Evolutionary conservation across 345 rosid species (phyloP).

Genomic region (Sonneratia alba): DNA sequence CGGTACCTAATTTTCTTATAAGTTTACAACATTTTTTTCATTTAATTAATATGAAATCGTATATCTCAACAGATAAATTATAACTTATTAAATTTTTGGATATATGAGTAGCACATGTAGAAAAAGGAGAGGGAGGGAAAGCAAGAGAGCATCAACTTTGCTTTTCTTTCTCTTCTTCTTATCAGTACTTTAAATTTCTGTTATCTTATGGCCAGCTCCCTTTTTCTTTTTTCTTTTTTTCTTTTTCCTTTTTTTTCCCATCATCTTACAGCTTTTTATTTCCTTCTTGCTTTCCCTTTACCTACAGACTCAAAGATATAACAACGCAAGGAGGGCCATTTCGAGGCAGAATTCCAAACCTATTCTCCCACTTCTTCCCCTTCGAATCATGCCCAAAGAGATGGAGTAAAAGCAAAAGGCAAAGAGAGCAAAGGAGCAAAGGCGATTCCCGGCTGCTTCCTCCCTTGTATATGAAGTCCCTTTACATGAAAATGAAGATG

Average conservation of each 20-base stretch:
- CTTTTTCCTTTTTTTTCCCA: constrained; percentile 8
- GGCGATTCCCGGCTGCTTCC: constrained; percentile 36
- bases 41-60: no score
- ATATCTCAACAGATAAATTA: no score
- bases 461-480: constrained; percentile 51
- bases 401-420: constrained; percentile 10
- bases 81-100: no score
- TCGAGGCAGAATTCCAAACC: constrained; percentile 10
- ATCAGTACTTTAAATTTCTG: constrained; percentile 46
- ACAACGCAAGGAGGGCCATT: constrained; percentile 8
- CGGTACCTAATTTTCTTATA: no score
- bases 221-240: constrained; percentile 9
- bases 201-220: constrained; percentile 26
- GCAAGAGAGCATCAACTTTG: constrained; percentile 26
- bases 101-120: not conserved
- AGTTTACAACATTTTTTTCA: no score
- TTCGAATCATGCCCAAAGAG: constrained; percentile 18
- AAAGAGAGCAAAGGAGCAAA: constrained; percentile 12
- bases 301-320: not conserved
- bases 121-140: not conserved
- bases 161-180: constrained; percentile 9
- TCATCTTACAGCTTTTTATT: not conserved
- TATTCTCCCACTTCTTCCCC: constrained; percentile 14
- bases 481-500: constrained; percentile 10
- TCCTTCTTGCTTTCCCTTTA: not conserved